Percentiles rank a stretch among this genome's conserved stretches.
phyloP scores from a whole-genome alignment of 2,329 filamentous ascomycete genomes.

The Arachnomyces sp. region DNA sequence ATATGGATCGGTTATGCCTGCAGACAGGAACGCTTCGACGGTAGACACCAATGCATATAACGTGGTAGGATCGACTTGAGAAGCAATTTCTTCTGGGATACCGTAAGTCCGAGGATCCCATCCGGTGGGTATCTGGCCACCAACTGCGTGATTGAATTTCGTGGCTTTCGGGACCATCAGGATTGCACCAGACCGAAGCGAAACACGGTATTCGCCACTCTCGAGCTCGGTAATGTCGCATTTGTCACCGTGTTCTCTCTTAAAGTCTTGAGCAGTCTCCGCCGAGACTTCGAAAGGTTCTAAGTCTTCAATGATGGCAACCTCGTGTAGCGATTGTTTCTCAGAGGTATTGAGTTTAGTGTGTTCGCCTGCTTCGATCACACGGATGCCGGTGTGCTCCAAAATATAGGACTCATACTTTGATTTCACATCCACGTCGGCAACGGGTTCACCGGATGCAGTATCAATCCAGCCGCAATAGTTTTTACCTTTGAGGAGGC shows the following conservation, averaged over 20 bases:
- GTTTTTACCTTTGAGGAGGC: slow-evolving; percentile 73
- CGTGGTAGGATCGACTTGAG: slow-evolving; percentile 29
- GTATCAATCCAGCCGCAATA: slow-evolving; percentile 8
- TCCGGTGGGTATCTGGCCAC: slow-evolving; percentile 29
- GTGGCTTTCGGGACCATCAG: slow-evolving; percentile 27
- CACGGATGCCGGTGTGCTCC: slow-evolving; percentile 27
- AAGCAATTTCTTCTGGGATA: slow-evolving; percentile 29
- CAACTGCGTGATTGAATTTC: slow-evolving; percentile 21
- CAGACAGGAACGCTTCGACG: slow-evolving; percentile 26
- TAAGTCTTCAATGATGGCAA: slow-evolving; percentile 26
- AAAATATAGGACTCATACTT: slow-evolving; percentile 18
- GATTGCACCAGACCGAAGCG: slow-evolving; percentile 23
- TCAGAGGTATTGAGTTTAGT: slow-evolving; percentile 18
- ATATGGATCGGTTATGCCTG: slow-evolving; percentile 28
- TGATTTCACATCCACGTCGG: slow-evolving; percentile 1
- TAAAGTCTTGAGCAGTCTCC: slow-evolving; percentile 25
- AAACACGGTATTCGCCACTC: slow-evolving; percentile 16
- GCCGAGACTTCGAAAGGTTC: slow-evolving; percentile 25
- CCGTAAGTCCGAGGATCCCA: slow-evolving; percentile 30
- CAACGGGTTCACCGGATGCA: slow-evolving; percentile 1
- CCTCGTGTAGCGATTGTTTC: slow-evolving; percentile 27
- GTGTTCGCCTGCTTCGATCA: slow-evolving; percentile 20
- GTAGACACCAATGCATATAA: slow-evolving; percentile 26
- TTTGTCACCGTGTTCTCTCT: slow-evolving; percentile 25
- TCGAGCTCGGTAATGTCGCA: slow-evolving; percentile 17